Evolutionary conservation across 2,329 filamentous ascomycete species (phyloP).

Genomic region (Chaetomiaceae sp.): DNA sequence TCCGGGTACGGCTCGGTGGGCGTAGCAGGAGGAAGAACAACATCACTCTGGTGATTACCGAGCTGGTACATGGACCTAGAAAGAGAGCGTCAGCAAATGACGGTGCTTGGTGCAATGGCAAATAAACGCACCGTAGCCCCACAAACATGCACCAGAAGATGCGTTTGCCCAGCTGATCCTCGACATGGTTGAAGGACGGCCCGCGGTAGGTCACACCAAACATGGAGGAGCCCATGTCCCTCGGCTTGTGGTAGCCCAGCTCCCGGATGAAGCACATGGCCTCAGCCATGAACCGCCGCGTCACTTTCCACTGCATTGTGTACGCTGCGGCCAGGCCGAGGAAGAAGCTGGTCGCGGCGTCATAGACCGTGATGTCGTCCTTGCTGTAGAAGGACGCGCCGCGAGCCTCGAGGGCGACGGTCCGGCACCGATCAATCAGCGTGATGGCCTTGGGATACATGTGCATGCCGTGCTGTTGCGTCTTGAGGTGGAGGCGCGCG

Average conservation of each 20-base stretch:
- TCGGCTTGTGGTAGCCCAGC: conserved; percentile 57
- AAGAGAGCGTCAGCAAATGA: neutral
- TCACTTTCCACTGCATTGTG: conserved; percentile 62
- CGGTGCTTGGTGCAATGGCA: neutral
- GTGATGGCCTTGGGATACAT: conserved; percentile 64
- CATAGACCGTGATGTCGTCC: conserved; percentile 45
- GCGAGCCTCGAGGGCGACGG: conserved; percentile 63
- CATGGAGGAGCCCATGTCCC: conserved; percentile 34
- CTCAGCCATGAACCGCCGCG: conserved; percentile 68
- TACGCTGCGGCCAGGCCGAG: conserved; percentile 63
- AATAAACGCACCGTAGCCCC: conserved; percentile 56
- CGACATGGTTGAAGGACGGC: conserved; percentile 60
- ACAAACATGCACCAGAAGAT: conserved; percentile 84
- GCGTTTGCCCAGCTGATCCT: conserved; percentile 67
- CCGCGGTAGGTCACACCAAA: conserved; percentile 27
- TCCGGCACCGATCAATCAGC: conserved; percentile 66
- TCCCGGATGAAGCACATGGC: conserved; percentile 64
- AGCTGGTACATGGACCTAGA: conserved; percentile 70
- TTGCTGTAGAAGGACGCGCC: conserved; percentile 49
- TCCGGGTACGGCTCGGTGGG: conserved; percentile 72
- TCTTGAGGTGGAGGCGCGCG: conserved; percentile 64
- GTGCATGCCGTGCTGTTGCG: conserved; percentile 53
- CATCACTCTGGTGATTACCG: conserved; percentile 64
- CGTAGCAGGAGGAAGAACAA: conserved; percentile 72
- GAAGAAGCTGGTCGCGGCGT: conserved; percentile 71